A percentile compares a stretch with the other conserved stretches of the same genome.
These are phyloP conservation scores for Pulveroboletus sp. DNA, from an alignment of 768 basidiomycete genomes.

Conservation along the genomic window DNA sequence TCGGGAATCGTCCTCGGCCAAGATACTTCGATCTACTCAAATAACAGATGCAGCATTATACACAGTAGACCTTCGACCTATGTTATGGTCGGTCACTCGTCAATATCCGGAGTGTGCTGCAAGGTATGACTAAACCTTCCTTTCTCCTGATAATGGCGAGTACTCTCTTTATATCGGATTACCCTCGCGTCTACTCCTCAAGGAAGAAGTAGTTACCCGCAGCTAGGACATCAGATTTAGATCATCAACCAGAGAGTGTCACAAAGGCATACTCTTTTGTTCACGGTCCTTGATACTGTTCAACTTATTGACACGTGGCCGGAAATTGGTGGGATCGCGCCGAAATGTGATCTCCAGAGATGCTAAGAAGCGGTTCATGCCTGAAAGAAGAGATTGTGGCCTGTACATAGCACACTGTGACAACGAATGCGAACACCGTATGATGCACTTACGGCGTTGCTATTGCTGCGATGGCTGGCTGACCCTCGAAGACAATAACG, in stretches of 20 bases:
- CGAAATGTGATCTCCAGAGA: slow-evolving; percentile 97
- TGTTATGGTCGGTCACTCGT: slow-evolving; percentile 5
- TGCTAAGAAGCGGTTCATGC: slow-evolving; percentile 97
- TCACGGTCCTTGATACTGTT: slow-evolving; percentile 85
- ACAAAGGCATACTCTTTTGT: slow-evolving; percentile 60
- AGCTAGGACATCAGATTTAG: slow-evolving; percentile 36
- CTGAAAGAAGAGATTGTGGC: slow-evolving; percentile 89
- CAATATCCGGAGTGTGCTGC: slow-evolving; percentile 1
- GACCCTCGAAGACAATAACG: slow-evolving; percentile 87
- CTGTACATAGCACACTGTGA: slow-evolving; percentile 35
- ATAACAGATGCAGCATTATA: slow-evolving; percentile 9
- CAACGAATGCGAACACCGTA: not conserved
- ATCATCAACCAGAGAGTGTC: slow-evolving; percentile 1
- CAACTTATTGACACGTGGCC: slow-evolving; percentile 83
- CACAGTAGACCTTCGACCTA: slow-evolving; percentile 5
- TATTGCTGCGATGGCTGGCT: slow-evolving; percentile 82
- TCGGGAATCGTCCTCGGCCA: not conserved
- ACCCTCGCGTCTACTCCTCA: slow-evolving; percentile 51
- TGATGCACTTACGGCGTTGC: slow-evolving; percentile 72
- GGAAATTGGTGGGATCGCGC: slow-evolving; percentile 92
- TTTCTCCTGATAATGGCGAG: not conserved
- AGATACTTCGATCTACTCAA: slow-evolving; percentile 7
- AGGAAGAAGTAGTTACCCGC: slow-evolving; percentile 92
- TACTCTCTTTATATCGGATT: not conserved
- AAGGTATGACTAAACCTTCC: slow-evolving; percentile 15